A percentile compares a stretch with the other conserved stretches of the same genome.
Conservation (phyloP, 2,329 filamentous ascomycete genomes). For the Phaeosphaeriaceae sp. region DNA sequence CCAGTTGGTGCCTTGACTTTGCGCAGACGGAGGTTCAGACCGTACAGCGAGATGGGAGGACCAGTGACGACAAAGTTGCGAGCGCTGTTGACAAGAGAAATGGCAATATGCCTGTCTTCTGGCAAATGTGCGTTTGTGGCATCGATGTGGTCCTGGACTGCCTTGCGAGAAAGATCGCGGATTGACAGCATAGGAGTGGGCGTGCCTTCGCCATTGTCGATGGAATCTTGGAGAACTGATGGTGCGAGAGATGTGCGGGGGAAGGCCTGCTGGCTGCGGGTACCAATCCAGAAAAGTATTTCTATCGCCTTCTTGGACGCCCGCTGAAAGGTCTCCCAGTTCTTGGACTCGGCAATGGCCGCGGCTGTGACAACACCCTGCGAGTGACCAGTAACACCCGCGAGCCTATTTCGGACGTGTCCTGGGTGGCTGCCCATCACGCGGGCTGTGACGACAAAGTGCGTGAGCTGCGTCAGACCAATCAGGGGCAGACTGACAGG, state of each 20-base stretch:
- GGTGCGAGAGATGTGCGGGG: constrained; percentile 93
- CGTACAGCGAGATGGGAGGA: constrained; percentile 93
- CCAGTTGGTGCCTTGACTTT: constrained; percentile 99
- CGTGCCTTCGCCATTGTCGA: constrained; percentile 91
- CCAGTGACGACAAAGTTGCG: constrained; percentile 97
- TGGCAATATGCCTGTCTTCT: constrained; percentile 87
- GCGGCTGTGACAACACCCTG: constrained; percentile 95
- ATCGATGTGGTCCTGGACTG: constrained; percentile 96
- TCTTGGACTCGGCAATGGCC: constrained; percentile 85
- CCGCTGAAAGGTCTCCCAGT: constrained; percentile 90
- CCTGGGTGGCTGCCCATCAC: constrained; percentile 89
- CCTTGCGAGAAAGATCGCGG: constrained; percentile 83
- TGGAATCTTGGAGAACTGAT: constrained; percentile 87
- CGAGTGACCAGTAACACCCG: constrained; percentile 92
- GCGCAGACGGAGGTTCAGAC: constrained; percentile 90
- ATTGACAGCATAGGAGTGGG: constrained; percentile 99
- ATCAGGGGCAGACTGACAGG: constrained; percentile 89
- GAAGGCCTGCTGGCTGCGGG: constrained; percentile 96
- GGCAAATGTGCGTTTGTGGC: constrained; percentile 96
- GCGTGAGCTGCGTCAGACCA: constrained; percentile 91
- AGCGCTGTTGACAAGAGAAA: constrained; percentile 95
- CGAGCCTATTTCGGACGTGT: constrained; percentile 81
- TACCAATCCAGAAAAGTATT: constrained; percentile 98
- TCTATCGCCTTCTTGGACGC: constrained; percentile 81
- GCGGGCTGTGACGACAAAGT: constrained; percentile 94